These are phyloP conservation scores for Epicoccum sorghinum DNA, from an alignment of 2,329 filamentous ascomycete species.

Conservation along the genomic window DNA sequence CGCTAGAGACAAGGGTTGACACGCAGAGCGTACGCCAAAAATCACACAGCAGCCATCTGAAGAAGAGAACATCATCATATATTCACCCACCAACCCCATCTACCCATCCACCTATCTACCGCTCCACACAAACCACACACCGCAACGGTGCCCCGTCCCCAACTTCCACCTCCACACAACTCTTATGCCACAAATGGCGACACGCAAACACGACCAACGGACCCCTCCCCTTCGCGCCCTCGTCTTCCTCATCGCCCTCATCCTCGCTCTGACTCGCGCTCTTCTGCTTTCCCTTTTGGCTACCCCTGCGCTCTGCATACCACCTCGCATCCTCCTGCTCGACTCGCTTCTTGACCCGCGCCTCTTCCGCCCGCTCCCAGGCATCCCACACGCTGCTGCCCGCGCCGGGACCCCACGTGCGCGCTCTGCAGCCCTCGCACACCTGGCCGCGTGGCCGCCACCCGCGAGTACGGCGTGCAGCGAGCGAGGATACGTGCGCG, in stretches of 20 bases:
- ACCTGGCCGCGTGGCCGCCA: slow-evolving; percentile 88
- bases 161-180: slow-evolving; percentile 36
- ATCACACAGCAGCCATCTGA: too few species aligned
- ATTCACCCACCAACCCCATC: not conserved
- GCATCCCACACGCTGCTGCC: slow-evolving; percentile 77
- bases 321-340: slow-evolving; percentile 39
- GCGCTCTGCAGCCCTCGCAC: slow-evolving; percentile 82
- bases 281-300: slow-evolving; percentile 55
- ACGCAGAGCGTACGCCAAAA: too few species aligned
- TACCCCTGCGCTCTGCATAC: slow-evolving; percentile 47
- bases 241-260: slow-evolving; percentile 23
- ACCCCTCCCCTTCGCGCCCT: slow-evolving; percentile 2
- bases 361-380: slow-evolving; percentile 65
- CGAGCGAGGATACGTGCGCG: slow-evolving; percentile 76
- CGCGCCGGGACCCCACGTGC: slow-evolving; percentile 89
- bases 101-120: not conserved
- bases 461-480: slow-evolving; percentile 77
- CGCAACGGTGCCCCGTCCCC: slow-evolving; percentile 21
- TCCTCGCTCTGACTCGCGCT: slow-evolving; percentile 38
- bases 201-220: slow-evolving; percentile 49
- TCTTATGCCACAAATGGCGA: slow-evolving; percentile 48
- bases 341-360: slow-evolving; percentile 46
- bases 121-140: slow-evolving; percentile 35
- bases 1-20: too few species aligned
- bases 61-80: too few species aligned